Base-by-base conservation (phyloP, 2,329 filamentous ascomycete species). In the Aureobasidium subglaciale region DNA sequence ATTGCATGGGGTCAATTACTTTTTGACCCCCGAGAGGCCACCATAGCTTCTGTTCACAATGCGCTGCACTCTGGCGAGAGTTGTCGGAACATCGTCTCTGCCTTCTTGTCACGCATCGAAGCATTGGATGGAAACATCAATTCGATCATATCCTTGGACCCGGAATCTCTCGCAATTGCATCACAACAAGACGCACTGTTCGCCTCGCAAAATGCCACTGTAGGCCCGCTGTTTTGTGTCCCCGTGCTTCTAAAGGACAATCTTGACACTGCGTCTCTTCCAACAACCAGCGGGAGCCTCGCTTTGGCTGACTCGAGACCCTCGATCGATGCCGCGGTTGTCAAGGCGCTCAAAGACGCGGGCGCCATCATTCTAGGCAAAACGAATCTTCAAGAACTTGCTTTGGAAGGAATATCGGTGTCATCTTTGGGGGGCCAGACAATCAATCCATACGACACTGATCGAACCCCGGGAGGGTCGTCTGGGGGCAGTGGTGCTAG, bases 181-280 rank as follows among this genome's bases (percentile, higher is more conserved):
- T 75, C 79, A 55, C 63, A 68, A 1, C 65, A 81, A 24, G 82
- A 85, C 62, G 59, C 61, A 10, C 63, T 65, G 11, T 65, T 82
- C 7, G 67, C 71, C 2, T 63, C 71, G 2, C 75, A 76, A 3
- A 80, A 82, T 63, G 69, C 71, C 22, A 76, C 75, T 0, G n/a
- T 35, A 43, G 77, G 75, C 1, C 63, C 74, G 1, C 70, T 86
- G 1, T 82, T 85, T 64, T 83, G 83, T 63, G 72, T 86, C 16
- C 83, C 83, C 0, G 66, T 84, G 11, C 63, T 86, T 4, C 67
- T 86, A 5, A 86, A 86, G 65, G 83, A 86, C 67, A 86, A 85
- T 63, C 84, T 78, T 63, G 77, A 83, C 55, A 79, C 80, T 0
- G 60, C 65, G 0, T 74, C 75, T 18, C 76, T 82, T 67, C 75